Evolutionary conservation across 2,329 filamentous ascomycete genomes (phyloP).

Genomic region (Cyphellophora attinorum): DNA sequence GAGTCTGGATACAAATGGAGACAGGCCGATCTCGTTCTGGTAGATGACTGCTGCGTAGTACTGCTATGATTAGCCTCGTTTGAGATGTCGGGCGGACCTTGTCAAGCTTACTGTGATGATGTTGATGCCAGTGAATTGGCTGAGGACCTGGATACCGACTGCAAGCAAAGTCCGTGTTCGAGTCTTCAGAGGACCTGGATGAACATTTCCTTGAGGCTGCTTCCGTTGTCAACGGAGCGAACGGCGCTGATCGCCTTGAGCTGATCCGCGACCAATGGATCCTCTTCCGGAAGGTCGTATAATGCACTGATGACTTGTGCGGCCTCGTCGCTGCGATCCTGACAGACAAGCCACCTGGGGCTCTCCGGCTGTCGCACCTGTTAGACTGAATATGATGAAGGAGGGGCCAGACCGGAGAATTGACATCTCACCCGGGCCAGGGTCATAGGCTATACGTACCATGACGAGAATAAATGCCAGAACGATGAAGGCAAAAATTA

Average conservation of each 20-base stretch:
- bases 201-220: no score
- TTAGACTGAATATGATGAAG: no score
- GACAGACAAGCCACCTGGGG: conserved; percentile 48
- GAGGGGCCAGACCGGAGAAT: no score
- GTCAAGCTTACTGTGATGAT: no score
- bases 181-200: no score
- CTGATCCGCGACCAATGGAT: conserved; percentile 35
- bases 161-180: no score
- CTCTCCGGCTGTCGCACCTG: conserved; percentile 47
- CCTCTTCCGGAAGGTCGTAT: conserved; percentile 36
- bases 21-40: conserved; percentile 32
- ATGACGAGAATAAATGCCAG: conserved; percentile 36
- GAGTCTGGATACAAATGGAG: conserved; percentile 33
- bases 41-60: conserved; percentile 36
- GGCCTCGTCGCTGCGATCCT: conserved; percentile 44
- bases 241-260: conserved; percentile 44
- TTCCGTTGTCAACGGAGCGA: no score
- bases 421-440: no score
- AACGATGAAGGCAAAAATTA: conserved; percentile 45
- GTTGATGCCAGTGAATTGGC: conserved; percentile 37
- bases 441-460: no score
- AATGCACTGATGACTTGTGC: conserved; percentile 36
- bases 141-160: conserved; percentile 50
- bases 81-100: no score
- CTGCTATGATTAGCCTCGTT: no score